Percentiles rank a stretch among this genome's conserved stretches.
Evolutionary conservation across 257 asterid genomes (phyloP).

Genomic region (Fraxinus americana): DNA sequence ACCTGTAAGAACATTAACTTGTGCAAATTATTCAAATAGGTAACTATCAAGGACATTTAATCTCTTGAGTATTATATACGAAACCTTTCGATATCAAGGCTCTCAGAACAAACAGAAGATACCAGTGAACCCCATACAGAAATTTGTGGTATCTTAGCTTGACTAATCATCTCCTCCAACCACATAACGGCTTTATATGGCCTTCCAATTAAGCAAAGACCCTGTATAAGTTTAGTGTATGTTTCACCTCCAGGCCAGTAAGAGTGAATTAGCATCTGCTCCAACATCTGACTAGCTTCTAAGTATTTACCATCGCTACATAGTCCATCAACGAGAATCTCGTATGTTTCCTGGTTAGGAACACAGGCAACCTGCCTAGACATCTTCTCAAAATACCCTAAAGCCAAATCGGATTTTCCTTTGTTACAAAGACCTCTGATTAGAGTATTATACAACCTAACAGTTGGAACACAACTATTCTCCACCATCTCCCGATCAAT

Average conservation of each 20-base stretch:
- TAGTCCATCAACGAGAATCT: conserved; percentile 62
- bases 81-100: conserved; percentile 20
- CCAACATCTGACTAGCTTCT: conserved; percentile 73
- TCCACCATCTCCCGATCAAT: conserved; percentile 66
- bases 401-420: conserved; percentile 44
- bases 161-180: conserved; percentile 89
- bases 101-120: conserved; percentile 53
- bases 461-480: conserved; percentile 54
- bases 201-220: conserved; percentile 62
- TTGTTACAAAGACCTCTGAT: conserved; percentile 63
- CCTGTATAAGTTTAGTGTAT: conserved; percentile 50
- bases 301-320: conserved; percentile 62
- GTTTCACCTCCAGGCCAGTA: conserved; percentile 61
- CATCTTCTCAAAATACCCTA: conserved; percentile 62
- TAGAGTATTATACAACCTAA: conserved; percentile 58
- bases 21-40: too few species aligned
- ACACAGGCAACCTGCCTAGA: conserved; percentile 56
- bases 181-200: conserved; percentile 67
- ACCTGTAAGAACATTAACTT: neutral
- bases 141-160: conserved; percentile 57
- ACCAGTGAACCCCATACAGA: conserved; percentile 71
- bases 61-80: conserved; percentile 26
- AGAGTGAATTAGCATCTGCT: conserved; percentile 58
- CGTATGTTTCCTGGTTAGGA: conserved; percentile 62
- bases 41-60: conserved; percentile 16